Conservation (phyloP, 2,329 filamentous ascomycete genomes). For the Arthrobotrys conoides region DNA sequence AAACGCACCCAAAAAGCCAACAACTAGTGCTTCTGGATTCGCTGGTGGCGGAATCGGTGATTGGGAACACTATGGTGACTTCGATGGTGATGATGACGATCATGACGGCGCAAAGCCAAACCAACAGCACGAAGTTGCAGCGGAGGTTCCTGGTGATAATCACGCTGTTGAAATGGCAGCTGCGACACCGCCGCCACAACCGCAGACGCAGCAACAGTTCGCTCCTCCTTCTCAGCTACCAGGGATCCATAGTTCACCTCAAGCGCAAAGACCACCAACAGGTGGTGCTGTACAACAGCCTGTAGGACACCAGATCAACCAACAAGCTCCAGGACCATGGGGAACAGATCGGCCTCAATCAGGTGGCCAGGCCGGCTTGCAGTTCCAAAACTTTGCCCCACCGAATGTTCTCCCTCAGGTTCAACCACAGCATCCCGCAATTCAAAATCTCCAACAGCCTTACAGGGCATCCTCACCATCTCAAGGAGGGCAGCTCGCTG, state of each 20-base stretch:
- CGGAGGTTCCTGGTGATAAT: constrained; percentile 50
- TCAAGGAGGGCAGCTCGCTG: constrained; percentile 30
- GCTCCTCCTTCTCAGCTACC: constrained; percentile 27
- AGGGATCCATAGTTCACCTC: constrained; percentile 37
- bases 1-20: constrained; percentile 19
- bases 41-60: constrained; percentile 55
- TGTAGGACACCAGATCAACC: constrained; percentile 20
- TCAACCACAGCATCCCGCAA: constrained; percentile 42
- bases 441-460: constrained; percentile 49
- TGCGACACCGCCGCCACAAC: constrained; percentile 49
- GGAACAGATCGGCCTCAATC: constrained; percentile 49
- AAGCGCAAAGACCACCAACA: constrained; percentile 30
- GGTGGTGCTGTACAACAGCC: constrained; percentile 19
- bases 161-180: constrained; percentile 61
- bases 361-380: constrained; percentile 37
- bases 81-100: constrained; percentile 54
- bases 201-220: constrained; percentile 35
- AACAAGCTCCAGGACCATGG: constrained; percentile 43
- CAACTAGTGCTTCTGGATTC: constrained; percentile 48
- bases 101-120: constrained; percentile 25
- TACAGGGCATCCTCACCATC: constrained; percentile 48
- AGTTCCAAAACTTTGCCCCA: constrained; percentile 50
- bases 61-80: constrained; percentile 59
- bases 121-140: constrained; percentile 43
- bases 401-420: constrained; percentile 27